Evolutionary conservation across 441 rosid genomes (phyloP), one percentile per base, ranked within the genome.

Genomic region (Populus trichocarpa): DNA sequence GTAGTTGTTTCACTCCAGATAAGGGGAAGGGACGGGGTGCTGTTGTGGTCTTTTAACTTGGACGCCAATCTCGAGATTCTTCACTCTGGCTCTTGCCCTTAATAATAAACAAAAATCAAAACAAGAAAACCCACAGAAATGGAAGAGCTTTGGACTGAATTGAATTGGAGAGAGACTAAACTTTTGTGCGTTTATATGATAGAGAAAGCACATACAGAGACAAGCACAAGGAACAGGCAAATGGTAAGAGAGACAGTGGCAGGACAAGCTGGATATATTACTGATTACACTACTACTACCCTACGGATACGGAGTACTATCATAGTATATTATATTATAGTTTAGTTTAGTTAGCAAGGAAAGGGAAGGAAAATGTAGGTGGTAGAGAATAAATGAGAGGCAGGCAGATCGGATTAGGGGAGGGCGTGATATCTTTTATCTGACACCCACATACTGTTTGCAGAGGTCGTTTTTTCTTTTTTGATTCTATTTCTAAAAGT

Each of bases 11-110:
- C 25, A 25, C 25, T 25, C n/a, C 75, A 72, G 70, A 72, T 75
- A 38, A 36, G 28, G 59, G 30, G 25, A 30, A 30, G 32, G 4
- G 25, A 33, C 16, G 67, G 38, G 23, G 0, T 77, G 79, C 35
- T 53, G 77, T 75, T 71, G 76, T 65, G 87, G 88, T 80, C 81
- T 57, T 87, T 83, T 85, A 82, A 80, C 84, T 75, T 33, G 38
- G 83, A 83, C 90, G 76, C 88, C 87, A 84, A 88, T 88, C 90
- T 88, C 90, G 90, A 90, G 88, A 85, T 77, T 73, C 82, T 67
- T 26, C 6, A 26, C 76, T 36, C 35, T 61, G 14, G 20, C n/a
- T 13, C 11, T 20, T 32, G 33, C 61, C 4, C 32, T 61, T 7
- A 22, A 10, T 40, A 26, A 71, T 30, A 77, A n/a, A 35, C 6